phyloP scores from a whole-genome alignment of 768 basidiomycete species.

The Lactarius hatsudake region DNA sequence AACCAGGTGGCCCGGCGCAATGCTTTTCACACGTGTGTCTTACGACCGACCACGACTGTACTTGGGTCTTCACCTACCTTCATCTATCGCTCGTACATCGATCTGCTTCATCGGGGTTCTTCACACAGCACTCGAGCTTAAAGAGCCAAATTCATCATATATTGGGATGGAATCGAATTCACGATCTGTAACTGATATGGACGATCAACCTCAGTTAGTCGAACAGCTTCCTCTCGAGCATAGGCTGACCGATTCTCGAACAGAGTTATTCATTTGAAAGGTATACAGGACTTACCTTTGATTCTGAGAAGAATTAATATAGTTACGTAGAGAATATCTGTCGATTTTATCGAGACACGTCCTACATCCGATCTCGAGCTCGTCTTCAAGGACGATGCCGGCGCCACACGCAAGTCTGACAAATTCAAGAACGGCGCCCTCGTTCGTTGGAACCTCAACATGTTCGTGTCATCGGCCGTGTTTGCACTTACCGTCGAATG shows the following conservation, averaged over 20 bases:
- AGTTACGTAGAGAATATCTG: background rate
- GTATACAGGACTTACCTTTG: background rate
- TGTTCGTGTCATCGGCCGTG: background rate
- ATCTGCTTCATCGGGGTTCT: too few species aligned
- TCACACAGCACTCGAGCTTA: too few species aligned
- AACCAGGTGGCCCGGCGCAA: too few species aligned
- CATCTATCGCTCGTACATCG: too few species aligned
- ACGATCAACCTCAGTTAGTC: background rate
- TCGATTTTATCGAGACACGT: background rate
- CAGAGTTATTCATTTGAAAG: background rate
- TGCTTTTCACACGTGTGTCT: too few species aligned
- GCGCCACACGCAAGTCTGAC: background rate
- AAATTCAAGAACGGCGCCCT: background rate
- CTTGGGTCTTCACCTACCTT: too few species aligned
- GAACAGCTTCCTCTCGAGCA: accelerated
- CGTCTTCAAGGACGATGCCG: background rate
- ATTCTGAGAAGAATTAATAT: background rate
- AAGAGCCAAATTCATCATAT: background rate
- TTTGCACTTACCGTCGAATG: background rate
- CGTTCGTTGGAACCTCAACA: background rate
- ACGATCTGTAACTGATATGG: background rate
- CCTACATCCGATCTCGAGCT: background rate
- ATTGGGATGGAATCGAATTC: background rate
- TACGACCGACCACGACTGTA: too few species aligned
- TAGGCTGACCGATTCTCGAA: background rate